Evolutionary conservation across 768 basidiomycete genomes (phyloP).

Genomic region (Exidia glandulosa): DNA sequence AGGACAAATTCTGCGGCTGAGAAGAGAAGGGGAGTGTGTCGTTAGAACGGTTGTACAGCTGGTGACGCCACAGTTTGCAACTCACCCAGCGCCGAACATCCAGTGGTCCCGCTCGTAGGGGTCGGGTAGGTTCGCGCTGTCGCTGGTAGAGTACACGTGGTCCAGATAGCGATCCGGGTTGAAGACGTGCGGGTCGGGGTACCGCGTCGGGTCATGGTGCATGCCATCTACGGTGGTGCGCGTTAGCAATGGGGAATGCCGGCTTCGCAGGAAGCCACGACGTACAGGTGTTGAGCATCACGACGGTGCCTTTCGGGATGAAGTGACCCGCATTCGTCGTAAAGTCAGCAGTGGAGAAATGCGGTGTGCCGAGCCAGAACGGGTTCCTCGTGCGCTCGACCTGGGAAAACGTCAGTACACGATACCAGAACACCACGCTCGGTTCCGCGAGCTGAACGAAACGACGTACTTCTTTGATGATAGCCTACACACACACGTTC

Average conservation of each 20-base stretch:
- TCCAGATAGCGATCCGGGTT: conserved; percentile 37
- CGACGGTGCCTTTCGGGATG: conserved; percentile 2
- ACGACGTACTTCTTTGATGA: not conserved
- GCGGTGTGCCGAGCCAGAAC: conserved; percentile 16
- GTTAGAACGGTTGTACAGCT: not conserved
- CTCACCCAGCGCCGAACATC: conserved; percentile 40
- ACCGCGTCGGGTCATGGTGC: conserved; percentile 22
- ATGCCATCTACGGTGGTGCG: not conserved
- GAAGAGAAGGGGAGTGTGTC: not conserved
- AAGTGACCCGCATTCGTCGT: not conserved
- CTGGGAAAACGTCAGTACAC: conserved; percentile 3
- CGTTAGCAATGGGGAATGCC: not conserved
- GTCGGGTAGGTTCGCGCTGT: conserved; percentile 32
- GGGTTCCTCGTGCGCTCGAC: conserved; percentile 15
- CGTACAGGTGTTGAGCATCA: conserved; percentile 1
- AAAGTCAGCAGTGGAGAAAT: not conserved
- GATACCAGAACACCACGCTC: not conserved
- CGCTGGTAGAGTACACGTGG: conserved; percentile 26
- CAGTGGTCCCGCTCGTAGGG: conserved; percentile 38
- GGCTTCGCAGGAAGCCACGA: not conserved
- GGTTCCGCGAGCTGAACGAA: not conserved
- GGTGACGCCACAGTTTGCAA: not conserved
- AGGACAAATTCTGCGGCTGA: conserved; percentile 28
- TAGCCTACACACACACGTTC: not conserved
- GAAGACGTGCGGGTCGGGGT: conserved; percentile 28